Evolutionary conservation across 345 rosid genomes (phyloP), one percentile per base, ranked within the genome.

Genomic region (Eutrema heterophyllum): DNA sequence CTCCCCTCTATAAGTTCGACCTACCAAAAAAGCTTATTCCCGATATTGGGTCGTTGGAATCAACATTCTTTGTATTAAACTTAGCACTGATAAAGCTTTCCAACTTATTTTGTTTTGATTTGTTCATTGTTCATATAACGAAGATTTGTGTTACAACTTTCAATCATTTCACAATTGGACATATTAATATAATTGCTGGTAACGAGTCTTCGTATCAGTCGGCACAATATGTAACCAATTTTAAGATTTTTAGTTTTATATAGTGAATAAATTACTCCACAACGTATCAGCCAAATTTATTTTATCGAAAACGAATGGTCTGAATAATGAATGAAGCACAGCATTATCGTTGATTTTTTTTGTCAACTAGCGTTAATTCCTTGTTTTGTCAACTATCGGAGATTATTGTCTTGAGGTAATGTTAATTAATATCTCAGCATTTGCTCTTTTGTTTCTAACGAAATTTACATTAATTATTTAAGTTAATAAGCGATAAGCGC

Each of bases 291-390:
- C 38, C 15, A 44, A 44, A 46, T 35, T 24, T 5, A 13, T 59
- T 33, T 52, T 54, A 64, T 64, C 57, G 3, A 46, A 36, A 32
- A 73, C 50, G 51, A 55, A 73, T 26, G 77, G 65, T 64, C 45
- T 54, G 36, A 51, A 16, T 29, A 52, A 35, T 44, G 64, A 63
- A 36, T 44, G 64, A 73, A 35, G 15, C 24, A 21, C 24, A 29
- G 12, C 30, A 5, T 14, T 21, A 12, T n/a, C 41, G 52, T 32
- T 64, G 52, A 45, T 32, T 45, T 11, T 13, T 18, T 14, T 33
- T 35, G 51, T 61, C 14, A 27, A 59, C 24, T 5, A 39, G 43
- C 58, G 46, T 58, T 70, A 50, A 38, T 61, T 62, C 44, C 63
- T 57, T 55, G 5, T 30, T 46, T 46, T 49, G n/a, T 26, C 66